These are phyloP conservation scores for Colletotrichum musicola DNA, from an alignment of 2,329 filamentous ascomycete species.

Conservation along the genomic window DNA sequence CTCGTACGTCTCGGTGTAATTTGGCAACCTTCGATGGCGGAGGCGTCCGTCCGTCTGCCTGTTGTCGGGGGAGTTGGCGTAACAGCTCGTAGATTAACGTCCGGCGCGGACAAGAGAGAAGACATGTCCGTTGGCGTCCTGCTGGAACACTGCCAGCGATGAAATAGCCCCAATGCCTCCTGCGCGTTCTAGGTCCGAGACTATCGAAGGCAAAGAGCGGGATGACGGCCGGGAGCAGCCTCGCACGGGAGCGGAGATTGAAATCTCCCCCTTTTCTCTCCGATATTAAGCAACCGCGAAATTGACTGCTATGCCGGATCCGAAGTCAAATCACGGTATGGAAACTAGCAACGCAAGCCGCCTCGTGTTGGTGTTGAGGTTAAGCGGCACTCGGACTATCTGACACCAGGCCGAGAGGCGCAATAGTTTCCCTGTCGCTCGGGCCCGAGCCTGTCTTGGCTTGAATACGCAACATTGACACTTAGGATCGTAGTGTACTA, in stretches of 20 bases:
- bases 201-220: slow-evolving; percentile 14
- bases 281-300: slow-evolving; percentile 12
- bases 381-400: not conserved
- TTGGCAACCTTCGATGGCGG: not conserved
- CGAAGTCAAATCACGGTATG: slow-evolving; percentile 6
- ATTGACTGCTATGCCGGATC: not conserved
- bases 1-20: not conserved
- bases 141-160: not conserved
- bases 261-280: not conserved
- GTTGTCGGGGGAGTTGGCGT: not conserved
- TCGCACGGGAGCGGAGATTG: slow-evolving; percentile 10
- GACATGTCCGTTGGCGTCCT: not conserved
- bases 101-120: not conserved
- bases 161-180: not conserved
- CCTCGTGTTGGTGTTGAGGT: slow-evolving; percentile 10
- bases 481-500: not conserved
- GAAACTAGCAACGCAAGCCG: not conserved
- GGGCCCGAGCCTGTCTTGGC: slow-evolving; percentile 10
- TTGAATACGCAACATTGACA: slow-evolving; percentile 28
- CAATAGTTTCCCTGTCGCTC: slow-evolving; percentile 10
- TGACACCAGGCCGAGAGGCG: slow-evolving; percentile 15
- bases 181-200: not conserved
- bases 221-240: slow-evolving; percentile 27
- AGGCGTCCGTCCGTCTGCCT: not conserved
- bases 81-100: not conserved